These are phyloP conservation scores for Aspergillus ostianus DNA, from an alignment of 495 filamentous ascomycete genomes.

Conservation along the genomic window DNA sequence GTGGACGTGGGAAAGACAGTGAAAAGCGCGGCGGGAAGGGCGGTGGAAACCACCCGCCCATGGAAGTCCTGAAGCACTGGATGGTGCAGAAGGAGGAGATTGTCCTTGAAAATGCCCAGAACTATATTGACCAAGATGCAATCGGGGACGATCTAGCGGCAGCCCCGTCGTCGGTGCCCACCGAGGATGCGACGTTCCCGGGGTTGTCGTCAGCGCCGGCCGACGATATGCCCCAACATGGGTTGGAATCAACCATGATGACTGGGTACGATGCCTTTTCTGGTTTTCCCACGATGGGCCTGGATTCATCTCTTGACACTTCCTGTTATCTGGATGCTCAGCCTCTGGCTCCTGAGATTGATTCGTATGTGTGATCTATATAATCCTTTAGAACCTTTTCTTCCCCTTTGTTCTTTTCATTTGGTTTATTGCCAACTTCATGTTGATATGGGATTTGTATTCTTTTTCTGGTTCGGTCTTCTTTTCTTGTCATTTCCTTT, in stretches of 20 bases:
- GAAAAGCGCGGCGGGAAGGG: slow-evolving; percentile 78
- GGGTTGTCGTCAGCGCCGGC: slow-evolving; percentile 8
- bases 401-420: slow-evolving; percentile 8
- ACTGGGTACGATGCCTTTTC: slow-evolving; percentile 33
- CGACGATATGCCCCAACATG: slow-evolving; percentile 18
- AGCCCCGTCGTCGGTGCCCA: slow-evolving; percentile 8
- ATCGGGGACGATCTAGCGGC: slow-evolving; percentile 23
- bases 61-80: slow-evolving; percentile 80
- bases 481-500: slow-evolving; percentile 1
- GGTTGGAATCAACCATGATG: slow-evolving; percentile 29
- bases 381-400: not conserved
- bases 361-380: slow-evolving; percentile 33
- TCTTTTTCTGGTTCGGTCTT: slow-evolving; percentile 7
- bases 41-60: slow-evolving; percentile 77
- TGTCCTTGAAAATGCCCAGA: slow-evolving; percentile 34
- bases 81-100: slow-evolving; percentile 66
- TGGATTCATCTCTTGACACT: slow-evolving; percentile 31
- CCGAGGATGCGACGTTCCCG: slow-evolving; percentile 16
- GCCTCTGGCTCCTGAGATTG: slow-evolving; percentile 32
- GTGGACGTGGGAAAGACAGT: slow-evolving; percentile 53
- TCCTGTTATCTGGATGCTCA: slow-evolving; percentile 39
- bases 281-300: slow-evolving; percentile 22
- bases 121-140: slow-evolving; percentile 16
- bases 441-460: slow-evolving; percentile 8
- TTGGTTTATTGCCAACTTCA: not conserved